Base-by-base conservation (phyloP, 257 asterid species). In the Cinchona pubescens region DNA sequence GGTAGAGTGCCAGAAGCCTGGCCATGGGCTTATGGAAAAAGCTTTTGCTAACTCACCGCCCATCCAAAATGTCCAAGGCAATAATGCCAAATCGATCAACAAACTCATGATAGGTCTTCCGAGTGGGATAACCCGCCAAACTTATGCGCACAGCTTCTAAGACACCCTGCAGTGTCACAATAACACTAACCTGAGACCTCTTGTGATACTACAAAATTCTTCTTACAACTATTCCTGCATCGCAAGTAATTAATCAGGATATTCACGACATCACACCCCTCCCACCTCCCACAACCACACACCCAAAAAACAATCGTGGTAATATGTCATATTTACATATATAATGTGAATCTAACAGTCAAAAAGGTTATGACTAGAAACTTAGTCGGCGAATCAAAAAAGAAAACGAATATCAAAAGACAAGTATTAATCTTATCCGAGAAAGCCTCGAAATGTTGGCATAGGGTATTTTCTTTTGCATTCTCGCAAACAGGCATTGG, bases 71-170 rank as follows among this genome's bases (percentile, higher is more conserved):
- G 73, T 95, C 99, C 55, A 92, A 79, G 70, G 95, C 91, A 76
- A 92, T 84, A 37, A 95, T 85, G 71, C 99, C 99, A 87, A 91
- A 95, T 80, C 99, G 90, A 79, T 95, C 94, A 35, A 95, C 90
- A 86, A 95, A 95, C 82, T 92, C 99, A 76, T 87, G 92, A 79
- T 91, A 92, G 76, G 97, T 90, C 88, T 90, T 94, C 82, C 99
- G 91, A 8, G 98, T 92, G 73, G 99, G 99, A 77, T 95, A 95
- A 73, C 99, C 99, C 1, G 99, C 99, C 91, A 95, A 83, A 89
- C 99, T 95, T 83, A 95, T 95, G 55, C 99, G 97, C 75, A 95
- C 97, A 76, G 99, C 99, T 85, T 95, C 99, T 62, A 95, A 78
- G 79, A 95, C 99, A 86, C 99, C 99, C 99, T 95, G 87, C 86